Conservation (phyloP, 1,284 basidiomycete genomes). For the Apiotrichum gracile region DNA sequence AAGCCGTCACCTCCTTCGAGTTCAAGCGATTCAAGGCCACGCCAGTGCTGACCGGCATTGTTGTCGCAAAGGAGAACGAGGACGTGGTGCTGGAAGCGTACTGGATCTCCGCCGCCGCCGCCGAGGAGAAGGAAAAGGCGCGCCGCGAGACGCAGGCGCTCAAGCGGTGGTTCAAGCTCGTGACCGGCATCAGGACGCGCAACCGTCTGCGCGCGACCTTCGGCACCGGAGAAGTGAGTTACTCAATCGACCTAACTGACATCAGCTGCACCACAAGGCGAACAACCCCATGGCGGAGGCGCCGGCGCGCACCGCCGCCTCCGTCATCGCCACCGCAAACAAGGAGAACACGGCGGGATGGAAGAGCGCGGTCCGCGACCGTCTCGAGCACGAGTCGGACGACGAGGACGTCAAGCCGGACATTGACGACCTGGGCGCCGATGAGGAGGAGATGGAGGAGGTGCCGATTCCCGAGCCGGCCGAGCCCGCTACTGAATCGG, state of each 20-base stretch:
- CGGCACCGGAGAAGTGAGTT: constrained; percentile 47
- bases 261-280: constrained; percentile 28
- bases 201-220: constrained; percentile 78
- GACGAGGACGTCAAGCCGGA: not conserved
- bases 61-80: constrained; percentile 77
- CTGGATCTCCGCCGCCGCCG: constrained; percentile 70
- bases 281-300: constrained; percentile 30
- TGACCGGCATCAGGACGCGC: constrained; percentile 81
- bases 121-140: constrained; percentile 65
- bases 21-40: constrained; percentile 82
- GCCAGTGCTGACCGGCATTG: constrained; percentile 79
- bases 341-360: constrained; percentile 16
- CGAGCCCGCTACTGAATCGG: not conserved
- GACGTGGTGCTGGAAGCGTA: constrained; percentile 76
- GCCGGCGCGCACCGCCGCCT: constrained; percentile 16
- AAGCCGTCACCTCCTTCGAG: constrained; percentile 64
- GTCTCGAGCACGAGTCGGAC: constrained; percentile 3
- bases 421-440: no score
- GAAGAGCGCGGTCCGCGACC: constrained; percentile 7
- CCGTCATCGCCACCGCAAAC: constrained; percentile 27
- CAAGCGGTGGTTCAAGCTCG: constrained; percentile 81
- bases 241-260: not conserved
- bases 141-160: constrained; percentile 75
- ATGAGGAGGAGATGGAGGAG: no score
- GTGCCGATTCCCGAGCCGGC: not conserved